phyloP scores from a whole-genome alignment of 1,284 basidiomycete species.

The Sporisorium iseilematis-ciliati region DNA sequence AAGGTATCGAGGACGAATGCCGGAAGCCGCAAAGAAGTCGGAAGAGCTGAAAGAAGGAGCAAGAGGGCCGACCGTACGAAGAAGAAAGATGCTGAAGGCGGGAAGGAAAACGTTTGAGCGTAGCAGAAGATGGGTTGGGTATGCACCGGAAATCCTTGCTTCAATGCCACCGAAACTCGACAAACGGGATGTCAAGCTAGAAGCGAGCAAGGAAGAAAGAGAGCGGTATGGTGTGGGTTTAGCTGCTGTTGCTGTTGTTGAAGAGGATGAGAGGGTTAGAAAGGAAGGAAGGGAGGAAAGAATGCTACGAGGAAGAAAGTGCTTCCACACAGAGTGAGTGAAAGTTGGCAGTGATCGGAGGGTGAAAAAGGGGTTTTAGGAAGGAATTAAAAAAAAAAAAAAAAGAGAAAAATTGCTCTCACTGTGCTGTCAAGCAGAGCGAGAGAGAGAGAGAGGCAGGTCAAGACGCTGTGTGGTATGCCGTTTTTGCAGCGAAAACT shows the following conservation, averaged over 20 bases:
- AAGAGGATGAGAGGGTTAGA: background rate
- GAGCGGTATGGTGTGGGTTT: background rate
- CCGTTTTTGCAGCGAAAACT: background rate
- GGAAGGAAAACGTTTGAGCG: background rate
- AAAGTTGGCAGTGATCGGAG: slow-evolving; percentile 43
- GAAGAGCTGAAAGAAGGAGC: slow-evolving; percentile 8
- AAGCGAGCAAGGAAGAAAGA: background rate
- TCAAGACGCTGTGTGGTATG: background rate
- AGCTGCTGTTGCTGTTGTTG: slow-evolving; percentile 6
- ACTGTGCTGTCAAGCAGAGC: no score
- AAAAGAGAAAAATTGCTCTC: background rate
- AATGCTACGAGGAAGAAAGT: slow-evolving; percentile 6
- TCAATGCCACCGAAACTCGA: background rate
- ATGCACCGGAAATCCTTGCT: slow-evolving; percentile 1
- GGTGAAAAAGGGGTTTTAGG: slow-evolving; percentile 37
- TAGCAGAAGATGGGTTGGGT: slow-evolving; percentile 2
- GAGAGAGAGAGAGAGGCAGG: background rate
- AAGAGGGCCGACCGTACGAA: background rate
- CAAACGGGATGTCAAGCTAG: background rate
- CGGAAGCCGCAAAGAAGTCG: background rate
- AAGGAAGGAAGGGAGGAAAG: background rate
- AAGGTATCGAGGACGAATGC: slow-evolving; percentile 10
- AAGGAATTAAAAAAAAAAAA: background rate
- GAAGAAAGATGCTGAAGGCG: slow-evolving; percentile 4
- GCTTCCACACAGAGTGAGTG: background rate